Conservation (phyloP, 169 alveolate genomes). For the Plasmodium gonderi region DNA sequence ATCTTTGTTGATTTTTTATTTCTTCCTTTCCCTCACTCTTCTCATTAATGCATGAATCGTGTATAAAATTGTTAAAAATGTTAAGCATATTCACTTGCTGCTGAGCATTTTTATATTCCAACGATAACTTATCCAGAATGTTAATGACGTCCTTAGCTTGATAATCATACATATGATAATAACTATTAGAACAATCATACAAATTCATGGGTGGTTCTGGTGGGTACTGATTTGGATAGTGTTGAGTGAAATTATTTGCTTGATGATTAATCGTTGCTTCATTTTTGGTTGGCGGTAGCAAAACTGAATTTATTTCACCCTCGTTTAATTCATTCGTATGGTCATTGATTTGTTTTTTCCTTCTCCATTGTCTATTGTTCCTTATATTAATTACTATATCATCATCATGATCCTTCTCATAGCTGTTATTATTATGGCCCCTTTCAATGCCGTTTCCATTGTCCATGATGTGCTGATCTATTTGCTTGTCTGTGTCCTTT, state of each 20-base stretch:
- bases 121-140: constrained; percentile 26
- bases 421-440: background rate
- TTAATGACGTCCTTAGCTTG: constrained; percentile 19
- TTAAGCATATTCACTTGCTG: constrained; percentile 8
- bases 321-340: background rate
- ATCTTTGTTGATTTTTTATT: background rate
- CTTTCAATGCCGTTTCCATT: background rate
- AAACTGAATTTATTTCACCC: background rate
- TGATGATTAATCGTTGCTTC: background rate
- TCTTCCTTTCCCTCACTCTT: background rate
- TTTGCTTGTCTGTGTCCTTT: background rate
- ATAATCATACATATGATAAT: background rate
- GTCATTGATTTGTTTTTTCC: background rate
- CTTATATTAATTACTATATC: constrained; percentile 6
- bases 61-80: constrained; percentile 41
- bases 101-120: constrained; percentile 44
- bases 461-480: background rate
- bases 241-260: background rate
- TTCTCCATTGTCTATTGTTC: background rate
- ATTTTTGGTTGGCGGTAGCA: background rate
- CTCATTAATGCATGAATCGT: constrained; percentile 37
- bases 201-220: background rate
- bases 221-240: background rate
- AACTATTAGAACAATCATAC: background rate
- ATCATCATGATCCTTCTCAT: background rate